Base-by-base conservation (phyloP, 495 filamentous ascomycete species). In the Talaromyces adpressus region DNA sequence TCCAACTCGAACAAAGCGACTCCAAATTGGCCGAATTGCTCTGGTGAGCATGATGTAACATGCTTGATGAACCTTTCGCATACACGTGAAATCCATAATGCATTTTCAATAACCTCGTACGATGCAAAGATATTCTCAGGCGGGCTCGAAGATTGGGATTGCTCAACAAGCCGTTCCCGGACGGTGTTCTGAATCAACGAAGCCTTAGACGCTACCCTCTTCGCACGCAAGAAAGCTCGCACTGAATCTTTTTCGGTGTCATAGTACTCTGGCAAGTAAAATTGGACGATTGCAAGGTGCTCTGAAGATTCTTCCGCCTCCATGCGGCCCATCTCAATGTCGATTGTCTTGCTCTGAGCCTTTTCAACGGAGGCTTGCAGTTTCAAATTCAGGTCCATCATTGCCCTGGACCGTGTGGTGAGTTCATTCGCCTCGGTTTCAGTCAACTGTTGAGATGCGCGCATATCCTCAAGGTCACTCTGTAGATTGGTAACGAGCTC, bases 351-450 rank as follows among this genome's bases (percentile, higher is more conserved):
- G 67, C 90, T 88, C 72, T 96, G 93, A 2, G 92, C 87, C 76
- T 96, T 97, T 12, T 90, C 82, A 23, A 91, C 91, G 11, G 92
- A 93, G 41, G 87, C 82, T 68, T 96, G 93, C 36, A 98, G 84
- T 68, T 94, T 93, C 84, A 93, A 83, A 73, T 97, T 98, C 49
- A 98, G 82, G 72, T 98, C 92, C 84, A 95, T 87, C 91, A 98
- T 96, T 22, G 91, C 91, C 59, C 91, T 84, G 36, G 93, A 96
- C 32, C 91, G 88, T 63, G 82, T 88, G 45, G 85, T 89, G 22
- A 97, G 82, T 65, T 97, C 89, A 67, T 91, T 91, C 6, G 92
- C 89, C 70, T 98, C 93, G 4, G 88, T 87, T 70, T 98, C 95
- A 0, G 92, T 92, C 53, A 98, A 88, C 64, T 94, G 90, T 62